These are phyloP conservation scores for Mycosphaerelloides madeirae DNA, from an alignment of 2,329 filamentous ascomycete genomes.

Conservation along the genomic window DNA sequence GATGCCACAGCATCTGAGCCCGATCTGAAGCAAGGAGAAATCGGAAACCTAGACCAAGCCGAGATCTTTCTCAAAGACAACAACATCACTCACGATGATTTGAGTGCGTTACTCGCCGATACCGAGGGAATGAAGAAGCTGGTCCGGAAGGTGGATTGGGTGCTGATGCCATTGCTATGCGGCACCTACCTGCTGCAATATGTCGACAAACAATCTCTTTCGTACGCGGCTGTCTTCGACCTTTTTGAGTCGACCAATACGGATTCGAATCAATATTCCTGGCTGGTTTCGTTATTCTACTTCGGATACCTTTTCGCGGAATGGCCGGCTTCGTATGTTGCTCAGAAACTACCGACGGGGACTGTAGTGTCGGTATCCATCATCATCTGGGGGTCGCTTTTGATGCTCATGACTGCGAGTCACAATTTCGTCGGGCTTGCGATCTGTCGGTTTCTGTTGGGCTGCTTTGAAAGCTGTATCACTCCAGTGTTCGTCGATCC, in stretches of 20 bases:
- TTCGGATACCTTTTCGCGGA: conserved; percentile 38
- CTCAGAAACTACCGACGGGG: conserved; percentile 33
- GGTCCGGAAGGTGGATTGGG: conserved; percentile 47
- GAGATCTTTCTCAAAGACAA: conserved; percentile 48
- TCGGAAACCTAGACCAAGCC: conserved; percentile 44
- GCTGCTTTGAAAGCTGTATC: conserved; percentile 65
- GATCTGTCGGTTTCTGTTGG: conserved; percentile 59
- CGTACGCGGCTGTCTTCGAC: conserved; percentile 54
- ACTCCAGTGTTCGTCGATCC: conserved; percentile 33
- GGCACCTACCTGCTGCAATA: conserved; percentile 49
- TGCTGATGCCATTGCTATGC: conserved; percentile 50
- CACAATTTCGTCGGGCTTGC: conserved; percentile 57
- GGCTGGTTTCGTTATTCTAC: conserved; percentile 55
- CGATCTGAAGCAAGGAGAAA: conserved; percentile 28
- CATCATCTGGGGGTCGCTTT: conserved; percentile 56
- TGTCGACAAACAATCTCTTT: conserved; percentile 46
- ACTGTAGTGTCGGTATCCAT: conserved; percentile 41
- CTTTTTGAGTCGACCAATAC: conserved; percentile 49
- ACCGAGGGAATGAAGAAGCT: conserved; percentile 30
- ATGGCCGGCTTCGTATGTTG: conserved; percentile 25
- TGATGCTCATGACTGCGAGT: conserved; percentile 59
- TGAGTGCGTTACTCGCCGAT: conserved; percentile 46
- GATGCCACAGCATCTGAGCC: conserved; percentile 11
- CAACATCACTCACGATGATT: conserved; percentile 40
- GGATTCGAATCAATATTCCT: conserved; percentile 46